phyloP scores from a whole-genome alignment of 768 basidiomycete species.

The Mycena kentingensis region DNA sequence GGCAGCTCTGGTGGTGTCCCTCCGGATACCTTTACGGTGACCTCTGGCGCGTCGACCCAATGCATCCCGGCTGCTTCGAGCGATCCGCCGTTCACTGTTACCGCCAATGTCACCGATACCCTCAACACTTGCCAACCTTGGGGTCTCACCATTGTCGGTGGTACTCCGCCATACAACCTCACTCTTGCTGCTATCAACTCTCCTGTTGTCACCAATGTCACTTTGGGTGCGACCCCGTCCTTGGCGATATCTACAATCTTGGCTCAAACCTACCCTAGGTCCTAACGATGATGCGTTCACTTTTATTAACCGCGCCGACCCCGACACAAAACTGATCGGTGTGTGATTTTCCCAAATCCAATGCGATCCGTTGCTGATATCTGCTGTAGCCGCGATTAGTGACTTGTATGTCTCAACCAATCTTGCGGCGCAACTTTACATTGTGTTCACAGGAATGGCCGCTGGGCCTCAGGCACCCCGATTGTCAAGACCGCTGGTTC shows the following conservation, averaged over 20 bases:
- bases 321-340: slow-evolving; percentile 39
- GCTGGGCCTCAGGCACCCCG: slow-evolving; percentile 36
- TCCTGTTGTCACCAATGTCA: slow-evolving; percentile 39
- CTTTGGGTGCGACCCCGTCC: slow-evolving; percentile 28
- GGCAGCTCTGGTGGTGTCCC: slow-evolving; percentile 39
- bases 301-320: slow-evolving; percentile 39
- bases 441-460: slow-evolving; percentile 35
- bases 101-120: slow-evolving; percentile 35
- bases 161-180: slow-evolving; percentile 43
- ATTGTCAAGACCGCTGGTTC: slow-evolving; percentile 33
- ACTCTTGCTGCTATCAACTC: slow-evolving; percentile 36
- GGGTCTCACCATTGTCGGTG: slow-evolving; percentile 42
- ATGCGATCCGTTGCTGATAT: slow-evolving; percentile 4
- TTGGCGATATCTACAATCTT: not conserved
- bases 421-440: not conserved
- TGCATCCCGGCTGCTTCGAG: slow-evolving; percentile 29
- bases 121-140: slow-evolving; percentile 44
- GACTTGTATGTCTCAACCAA: slow-evolving; percentile 41
- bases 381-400: slow-evolving; percentile 35
- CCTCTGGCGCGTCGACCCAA: slow-evolving; percentile 36
- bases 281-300: slow-evolving; percentile 35
- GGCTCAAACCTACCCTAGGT: slow-evolving; percentile 2
- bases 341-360: slow-evolving; percentile 19
- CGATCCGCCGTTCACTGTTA: slow-evolving; percentile 34
- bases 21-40: slow-evolving; percentile 31